Base-by-base conservation (phyloP, 768 basidiomycete genomes). In the Obba rivulosa region DNA sequence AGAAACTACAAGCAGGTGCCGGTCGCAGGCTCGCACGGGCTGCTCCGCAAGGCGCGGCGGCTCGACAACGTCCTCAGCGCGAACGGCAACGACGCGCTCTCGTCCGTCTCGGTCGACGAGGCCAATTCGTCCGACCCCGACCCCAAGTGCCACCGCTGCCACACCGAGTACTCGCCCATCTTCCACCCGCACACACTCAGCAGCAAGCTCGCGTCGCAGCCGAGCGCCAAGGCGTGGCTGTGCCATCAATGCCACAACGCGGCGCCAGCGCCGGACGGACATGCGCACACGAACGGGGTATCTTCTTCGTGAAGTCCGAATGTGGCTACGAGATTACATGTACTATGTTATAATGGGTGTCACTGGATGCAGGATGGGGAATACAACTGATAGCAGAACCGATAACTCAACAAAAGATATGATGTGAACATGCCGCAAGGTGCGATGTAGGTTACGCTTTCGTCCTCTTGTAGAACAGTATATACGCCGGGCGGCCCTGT, bases 31-130 rank as follows among this genome's bases (percentile, higher is more conserved):
- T 82, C 90, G 2, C 92, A 95, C 62, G 87, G 82, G 2, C 76
- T 94, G 5, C 77, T 96, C 21, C 87, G 95, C 43, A 94, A 94
- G 66, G 93, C 93, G 8, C 80, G 81, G 16, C 80, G 92, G 16
- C 72, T 97, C 17, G 95, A 97, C 60, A 69, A 71, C 24, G 73
- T 90, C 40, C 69, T 92, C 52, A 78, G 78, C 54, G 55, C 58
- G 46, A 56, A 54, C 41, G 63, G 57, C 18, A 20, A 40, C 48
- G 48, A 49, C 41, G 8, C 31, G 20, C 46, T 45, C 18, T 51
- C 49, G 37, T 31, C 43, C 10, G 17, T 36, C 18, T 54, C 57
- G 10, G 38, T n/a, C 41, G 41, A 49, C 35, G 45, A 37, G 18
- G 34, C 23, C 3, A 45, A 48, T 3, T 21, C 17, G 18, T 36